Evolutionary conservation across 768 basidiomycete species (phyloP), one percentile per base, ranked within the genome.

Genomic region (Paxillus involutus): DNA sequence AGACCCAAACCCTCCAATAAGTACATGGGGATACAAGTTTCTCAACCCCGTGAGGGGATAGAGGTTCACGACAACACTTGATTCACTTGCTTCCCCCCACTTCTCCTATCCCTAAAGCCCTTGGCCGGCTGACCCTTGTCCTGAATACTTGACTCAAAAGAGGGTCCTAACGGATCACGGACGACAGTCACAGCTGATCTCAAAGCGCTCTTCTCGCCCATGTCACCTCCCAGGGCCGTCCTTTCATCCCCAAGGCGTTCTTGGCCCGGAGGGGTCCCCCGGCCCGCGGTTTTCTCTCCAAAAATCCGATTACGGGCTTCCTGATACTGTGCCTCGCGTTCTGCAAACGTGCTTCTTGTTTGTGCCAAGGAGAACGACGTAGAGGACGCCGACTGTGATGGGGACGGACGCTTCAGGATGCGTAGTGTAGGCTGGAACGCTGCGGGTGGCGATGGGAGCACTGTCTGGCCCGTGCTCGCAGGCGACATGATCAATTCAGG

Each of bases 291-390:
- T 26, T 62, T 56, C 16, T 59, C 60, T 4, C 84, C 83, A 56
- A 91, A 91, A 49, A 91, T 91, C 19, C 89, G 78, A 51, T 85
- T 82, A 26, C 89, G 73, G 3, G 89, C 88, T 17, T 83, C 86
- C 52, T 85, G 80, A 66, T 91, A 91, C 50, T 83, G 79, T 16
- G 81, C 85, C 65, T 89, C 88, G 40, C 88, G 80, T 51, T 88
- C 85, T 33, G 82, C 78, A 3, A 88, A 71, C 9, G 74, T 56
- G 11, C 66, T 61, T 40, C 73, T 55, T 21, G 63, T 59, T 14
- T 60, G 55, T 0, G 64, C 56, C 12, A 64, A 53, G 2, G 67
- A 21, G 4, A 60, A 32, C 1, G 64, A 55, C 7, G 57, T 30
- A 12, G 53, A 39, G 2, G 60, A 41, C 6, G 62, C 43, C 35